Percentiles rank a stretch among this genome's conserved stretches.
phyloP scores from a whole-genome alignment of 2,329 filamentous ascomycete genomes.

The Pseudopyricularia cyperi region DNA sequence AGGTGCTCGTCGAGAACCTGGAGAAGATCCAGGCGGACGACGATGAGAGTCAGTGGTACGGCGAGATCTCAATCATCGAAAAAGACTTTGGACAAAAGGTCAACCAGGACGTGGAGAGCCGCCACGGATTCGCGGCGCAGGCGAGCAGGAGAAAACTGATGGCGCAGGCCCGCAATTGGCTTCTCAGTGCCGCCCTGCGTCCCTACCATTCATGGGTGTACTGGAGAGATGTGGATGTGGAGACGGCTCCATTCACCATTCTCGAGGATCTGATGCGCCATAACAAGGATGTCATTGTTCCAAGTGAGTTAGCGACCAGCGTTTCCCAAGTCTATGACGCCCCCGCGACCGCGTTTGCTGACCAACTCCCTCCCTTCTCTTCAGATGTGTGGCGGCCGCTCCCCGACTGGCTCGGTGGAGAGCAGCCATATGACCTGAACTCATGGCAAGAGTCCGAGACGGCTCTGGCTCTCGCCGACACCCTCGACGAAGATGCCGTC shows the following conservation, averaged over 20 bases:
- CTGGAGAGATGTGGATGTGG: slow-evolving; percentile 96
- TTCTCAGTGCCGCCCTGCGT: slow-evolving; percentile 80
- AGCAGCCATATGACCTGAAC: slow-evolving; percentile 96
- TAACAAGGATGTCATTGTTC: slow-evolving; percentile 97
- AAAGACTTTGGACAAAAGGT: slow-evolving; percentile 99
- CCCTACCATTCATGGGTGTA: slow-evolving; percentile 99
- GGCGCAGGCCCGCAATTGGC: slow-evolving; percentile 96
- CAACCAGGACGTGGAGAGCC: slow-evolving; percentile 92
- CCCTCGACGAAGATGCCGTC: slow-evolving; percentile 91
- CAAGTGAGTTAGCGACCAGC: slow-evolving; percentile 52
- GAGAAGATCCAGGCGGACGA: slow-evolving; percentile 67
- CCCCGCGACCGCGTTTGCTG: slow-evolving; percentile 1
- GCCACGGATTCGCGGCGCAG: slow-evolving; percentile 94
- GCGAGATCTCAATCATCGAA: slow-evolving; percentile 94
- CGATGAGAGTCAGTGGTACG: slow-evolving; percentile 72
- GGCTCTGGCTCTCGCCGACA: slow-evolving; percentile 82
- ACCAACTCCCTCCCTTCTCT: slow-evolving; percentile 12
- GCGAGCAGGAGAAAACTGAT: slow-evolving; percentile 89
- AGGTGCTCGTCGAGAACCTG: slow-evolving; percentile 61
- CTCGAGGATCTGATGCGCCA: slow-evolving; percentile 96
- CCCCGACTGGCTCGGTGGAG: slow-evolving; percentile 95
- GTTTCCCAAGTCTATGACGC: not conserved
- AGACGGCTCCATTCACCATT: slow-evolving; percentile 93
- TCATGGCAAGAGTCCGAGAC: slow-evolving; percentile 99
- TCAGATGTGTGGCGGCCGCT: slow-evolving; percentile 95